These are phyloP conservation scores for Rhizomucor miehei DNA, from an alignment of 371 early-diverging fungal genomes.

Conservation along the genomic window DNA sequence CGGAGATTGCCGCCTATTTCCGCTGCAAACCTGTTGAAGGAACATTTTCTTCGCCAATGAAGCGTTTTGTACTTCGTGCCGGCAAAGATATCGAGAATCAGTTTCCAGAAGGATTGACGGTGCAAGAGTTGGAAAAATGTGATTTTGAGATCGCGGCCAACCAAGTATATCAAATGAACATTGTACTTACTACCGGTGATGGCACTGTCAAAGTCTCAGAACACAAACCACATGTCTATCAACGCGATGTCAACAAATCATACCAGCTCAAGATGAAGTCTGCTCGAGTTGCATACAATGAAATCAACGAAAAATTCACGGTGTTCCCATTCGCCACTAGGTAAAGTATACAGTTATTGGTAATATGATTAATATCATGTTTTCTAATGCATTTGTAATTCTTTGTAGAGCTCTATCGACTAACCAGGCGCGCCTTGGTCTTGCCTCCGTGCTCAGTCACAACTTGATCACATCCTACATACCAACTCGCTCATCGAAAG, in stretches of 20 bases:
- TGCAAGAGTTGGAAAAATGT: conserved; percentile 51
- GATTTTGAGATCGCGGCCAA: conserved; percentile 76
- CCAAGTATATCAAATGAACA: conserved; percentile 82
- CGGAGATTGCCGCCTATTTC: conserved; percentile 76
- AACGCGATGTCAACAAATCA: conserved; percentile 72
- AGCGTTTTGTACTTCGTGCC: conserved; percentile 80
- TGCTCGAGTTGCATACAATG: conserved; percentile 71
- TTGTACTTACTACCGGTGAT: conserved; percentile 80
- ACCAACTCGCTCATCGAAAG: conserved; percentile 64
- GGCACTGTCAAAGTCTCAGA: conserved; percentile 68
- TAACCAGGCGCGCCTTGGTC: conserved; percentile 83
- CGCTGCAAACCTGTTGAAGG: conserved; percentile 86
- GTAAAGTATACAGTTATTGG: conserved; percentile 21
- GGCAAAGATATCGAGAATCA: conserved; percentile 84
- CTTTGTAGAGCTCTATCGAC: conserved; percentile 59
- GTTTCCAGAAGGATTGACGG: conserved; percentile 67
- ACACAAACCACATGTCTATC: conserved; percentile 78
- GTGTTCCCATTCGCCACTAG: conserved; percentile 83
- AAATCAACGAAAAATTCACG: conserved; percentile 70
- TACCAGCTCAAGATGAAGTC: conserved; percentile 88
- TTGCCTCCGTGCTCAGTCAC: conserved; percentile 77
- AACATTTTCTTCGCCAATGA: conserved; percentile 80
- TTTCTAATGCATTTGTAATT: background rate
- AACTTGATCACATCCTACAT: conserved; percentile 74
- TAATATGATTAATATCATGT: background rate